Base-by-base conservation (phyloP, 2,329 filamentous ascomycete species). In the Huntiella moniliformis region DNA sequence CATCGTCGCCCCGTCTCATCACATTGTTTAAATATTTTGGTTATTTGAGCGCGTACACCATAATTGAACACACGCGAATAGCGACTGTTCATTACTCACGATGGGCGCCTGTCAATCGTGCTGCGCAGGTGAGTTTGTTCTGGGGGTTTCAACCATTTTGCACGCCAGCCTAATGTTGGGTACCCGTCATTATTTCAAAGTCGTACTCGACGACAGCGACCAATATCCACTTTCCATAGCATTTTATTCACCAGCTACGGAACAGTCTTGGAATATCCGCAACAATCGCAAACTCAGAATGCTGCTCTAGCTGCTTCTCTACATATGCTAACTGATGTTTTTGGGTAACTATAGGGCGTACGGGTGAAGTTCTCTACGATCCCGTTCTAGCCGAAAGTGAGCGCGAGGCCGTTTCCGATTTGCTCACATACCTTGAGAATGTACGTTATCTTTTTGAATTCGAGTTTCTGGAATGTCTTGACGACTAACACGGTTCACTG, bases 371-470 rank as follows among this genome's bases (percentile, higher is more conserved):
- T 54, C 71, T 85, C 53, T 87, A 88, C 61, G 83, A 91, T 61
- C 80, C 82, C 44, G 82, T 91, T 47, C 74, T 98, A 51, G 87
- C 87, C 56, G 91, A 98, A 60, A 93, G 82, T 65, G 91, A 98
- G 66, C 77, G 91, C 57, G 91, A 96, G 67, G 91, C 91, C 46
- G 91, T 98, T 46, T 87, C 91, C 53, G 91, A 98, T 61, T 70
- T 98, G 50, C 70, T 98, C 13, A 83, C 88, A 60, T 96, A 93
- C 62, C 78, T 98, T 53, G 91, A 98, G 66, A 95, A 96, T 60
- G 91, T 96, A 68, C 53, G 74, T 66, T 22, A 31, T 37, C 13
- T 28, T 28, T 28, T 6, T 28, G 10, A 28, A 28, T 28, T 28
- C 22, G 17, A 32, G 28, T 12, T 15, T 3, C 4, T 31, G 12